Percentiles rank a stretch among this genome's conserved stretches.
These are phyloP conservation scores for Penicillium thymicola DNA, from an alignment of 2,329 filamentous ascomycete genomes.

Conservation along the genomic window DNA sequence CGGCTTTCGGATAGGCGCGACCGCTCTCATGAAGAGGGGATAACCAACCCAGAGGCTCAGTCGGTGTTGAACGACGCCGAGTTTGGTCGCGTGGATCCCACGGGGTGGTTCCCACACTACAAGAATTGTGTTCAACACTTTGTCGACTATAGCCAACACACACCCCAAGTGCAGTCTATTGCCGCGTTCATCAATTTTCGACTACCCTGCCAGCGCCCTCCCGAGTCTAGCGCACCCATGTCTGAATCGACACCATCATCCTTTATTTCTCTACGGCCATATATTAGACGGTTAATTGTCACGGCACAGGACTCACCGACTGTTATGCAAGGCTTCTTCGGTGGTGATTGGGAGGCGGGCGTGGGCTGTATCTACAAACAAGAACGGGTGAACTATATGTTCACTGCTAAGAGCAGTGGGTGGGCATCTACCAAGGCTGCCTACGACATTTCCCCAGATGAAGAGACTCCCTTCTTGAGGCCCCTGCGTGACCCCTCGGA, in stretches of 20 bases:
- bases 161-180: conserved; percentile 73
- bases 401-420: conserved; percentile 85
- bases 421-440: conserved; percentile 86
- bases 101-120: conserved; percentile 88
- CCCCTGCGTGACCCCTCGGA: conserved; percentile 72
- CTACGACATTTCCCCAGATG: conserved; percentile 81
- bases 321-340: conserved; percentile 87
- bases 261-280: conserved; percentile 71
- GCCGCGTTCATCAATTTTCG: conserved; percentile 90
- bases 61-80: conserved; percentile 21
- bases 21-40: conserved; percentile 10
- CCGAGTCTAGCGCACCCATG: conserved; percentile 39
- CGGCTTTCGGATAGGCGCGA: conserved; percentile 24
- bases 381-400: conserved; percentile 89
- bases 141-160: conserved; percentile 81
- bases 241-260: conserved; percentile 26
- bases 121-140: conserved; percentile 85
- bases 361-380: conserved; percentile 79
- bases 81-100: conserved; percentile 57
- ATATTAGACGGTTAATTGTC: conserved; percentile 86
- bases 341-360: conserved; percentile 77
- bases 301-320: conserved; percentile 85
- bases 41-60: conserved; percentile 14
- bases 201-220: conserved; percentile 72
- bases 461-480: conserved; percentile 80